Percentiles rank a stretch among this genome's conserved stretches.
Evolutionary conservation across 352 stramenopile genomes (phyloP).

Genomic region (Phytophthora cryptogea): DNA sequence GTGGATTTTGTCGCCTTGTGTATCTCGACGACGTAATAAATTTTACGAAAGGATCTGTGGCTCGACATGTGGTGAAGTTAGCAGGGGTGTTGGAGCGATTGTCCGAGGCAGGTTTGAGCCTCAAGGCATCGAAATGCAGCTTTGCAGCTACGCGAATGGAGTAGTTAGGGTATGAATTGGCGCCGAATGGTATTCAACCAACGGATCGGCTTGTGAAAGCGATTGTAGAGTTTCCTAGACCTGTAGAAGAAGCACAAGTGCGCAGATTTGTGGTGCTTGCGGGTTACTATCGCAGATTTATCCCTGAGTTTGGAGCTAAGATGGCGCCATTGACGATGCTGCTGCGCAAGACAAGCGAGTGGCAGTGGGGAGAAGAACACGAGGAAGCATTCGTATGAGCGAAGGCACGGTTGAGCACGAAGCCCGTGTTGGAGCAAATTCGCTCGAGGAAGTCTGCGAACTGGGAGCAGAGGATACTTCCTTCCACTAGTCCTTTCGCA

Average conservation of each 20-base stretch:
- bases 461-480: no score
- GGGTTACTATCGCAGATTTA: slow-evolving; percentile 32
- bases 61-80: slow-evolving; percentile 23
- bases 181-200: slow-evolving; percentile 6
- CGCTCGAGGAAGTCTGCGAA: no score
- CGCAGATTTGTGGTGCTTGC: slow-evolving; percentile 31
- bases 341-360: slow-evolving; percentile 17
- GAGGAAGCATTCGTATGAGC: slow-evolving; percentile 22
- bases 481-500: no score
- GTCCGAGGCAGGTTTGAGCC: slow-evolving; percentile 3
- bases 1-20: slow-evolving; percentile 24
- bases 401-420: slow-evolving; percentile 8
- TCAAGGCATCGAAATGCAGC: slow-evolving; percentile 26
- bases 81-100: slow-evolving; percentile 23
- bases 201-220: slow-evolving; percentile 7
- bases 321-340: slow-evolving; percentile 28
- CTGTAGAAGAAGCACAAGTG: slow-evolving; percentile 7
- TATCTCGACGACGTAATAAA: slow-evolving; percentile 35
- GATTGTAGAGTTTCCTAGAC: slow-evolving; percentile 12
- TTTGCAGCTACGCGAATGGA: slow-evolving; percentile 23
- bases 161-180: slow-evolving; percentile 32
- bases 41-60: slow-evolving; percentile 22
- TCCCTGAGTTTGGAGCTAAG: slow-evolving; percentile 17
- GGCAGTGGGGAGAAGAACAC: slow-evolving; percentile 26
- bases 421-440: slow-evolving; percentile 5